Conservation (phyloP, 2,329 filamentous ascomycete species). For the Fulvia fulva region DNA sequence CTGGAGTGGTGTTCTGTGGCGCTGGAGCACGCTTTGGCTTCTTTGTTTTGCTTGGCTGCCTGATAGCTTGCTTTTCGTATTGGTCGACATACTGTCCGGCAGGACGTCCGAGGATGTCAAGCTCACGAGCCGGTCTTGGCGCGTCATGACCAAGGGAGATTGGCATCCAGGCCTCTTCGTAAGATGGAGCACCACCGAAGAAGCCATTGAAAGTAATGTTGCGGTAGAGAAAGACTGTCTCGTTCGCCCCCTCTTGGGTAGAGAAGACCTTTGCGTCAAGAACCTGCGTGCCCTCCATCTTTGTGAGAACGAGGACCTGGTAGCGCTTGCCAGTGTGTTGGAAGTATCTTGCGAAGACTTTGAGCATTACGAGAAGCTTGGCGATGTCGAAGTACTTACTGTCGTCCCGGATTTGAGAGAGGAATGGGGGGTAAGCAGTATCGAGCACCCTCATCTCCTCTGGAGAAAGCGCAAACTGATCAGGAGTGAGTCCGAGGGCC, state of each 20-base stretch:
- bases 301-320: not conserved
- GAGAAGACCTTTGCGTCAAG: not conserved
- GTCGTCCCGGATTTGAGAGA: not conserved
- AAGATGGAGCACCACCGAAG: not conserved
- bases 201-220: not conserved
- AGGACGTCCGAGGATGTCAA: not conserved
- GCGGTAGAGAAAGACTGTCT: not conserved
- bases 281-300: not conserved
- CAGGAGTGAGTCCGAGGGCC: not conserved
- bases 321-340: not conserved
- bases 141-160: not conserved
- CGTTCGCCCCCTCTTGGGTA: not conserved
- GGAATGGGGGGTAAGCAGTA: not conserved
- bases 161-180: not conserved
- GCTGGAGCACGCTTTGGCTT: too few species aligned
- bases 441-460: not conserved
- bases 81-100: not conserved
- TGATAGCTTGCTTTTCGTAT: too few species aligned
- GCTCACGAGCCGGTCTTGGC: not conserved
- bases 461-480: not conserved
- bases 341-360: not conserved
- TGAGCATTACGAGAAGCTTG: not conserved
- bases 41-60: too few species aligned
- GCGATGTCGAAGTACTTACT: not conserved
- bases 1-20: too few species aligned